Base-by-base conservation (phyloP, 2,329 filamentous ascomycete genomes). In the Cryphonectria naterciae region DNA sequence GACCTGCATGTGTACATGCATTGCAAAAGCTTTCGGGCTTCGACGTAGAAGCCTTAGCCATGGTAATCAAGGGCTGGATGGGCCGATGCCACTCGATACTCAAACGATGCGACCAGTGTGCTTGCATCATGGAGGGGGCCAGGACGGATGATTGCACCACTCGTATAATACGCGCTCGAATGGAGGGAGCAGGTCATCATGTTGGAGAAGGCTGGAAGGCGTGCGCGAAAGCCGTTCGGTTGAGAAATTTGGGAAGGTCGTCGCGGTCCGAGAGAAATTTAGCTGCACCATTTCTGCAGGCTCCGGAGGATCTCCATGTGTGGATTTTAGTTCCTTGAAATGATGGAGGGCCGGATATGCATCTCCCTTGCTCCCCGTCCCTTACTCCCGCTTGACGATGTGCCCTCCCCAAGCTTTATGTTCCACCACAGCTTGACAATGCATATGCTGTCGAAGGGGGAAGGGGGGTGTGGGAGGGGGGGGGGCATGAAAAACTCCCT, bases 301-400 rank as follows among this genome's bases (percentile, higher is more conserved):
- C 71, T 37, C 68, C 71, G 66, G 69, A 68, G 65, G 64, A 67
- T 72, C 60, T 71, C 69, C 68, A 68, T 66, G 63, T 71, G 69
- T 72, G 70, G 70, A 67, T 64, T 72, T 56, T 60, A 37, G 43
- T 68, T 71, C 65, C 68, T 69, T 67, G 67, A 58, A 65, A 68
- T 62, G 65, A 63, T 66, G 65, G 68, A 72, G 65, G 71, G 69
- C 67, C 69, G 71, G 68, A 67, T 66, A 70, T 68, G 69, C 66
- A 41, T 49, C 61, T 63, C 28, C 68, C 68, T 67, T 69, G 67
- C 65, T 68, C 71, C 71, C 68, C 71, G 69, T 67, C 39, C 71
- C 71, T 68, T 66, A 65, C 66, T 70, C 60, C 65, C 66, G 71
- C 69, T 72, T 35, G 54, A 70, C 65, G 43, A 28, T 63, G 67